Percentiles rank a stretch among this genome's conserved stretches.
Conservation (phyloP, 2,329 filamentous ascomycete genomes). For the Pseudocercospora eumusae region DNA sequence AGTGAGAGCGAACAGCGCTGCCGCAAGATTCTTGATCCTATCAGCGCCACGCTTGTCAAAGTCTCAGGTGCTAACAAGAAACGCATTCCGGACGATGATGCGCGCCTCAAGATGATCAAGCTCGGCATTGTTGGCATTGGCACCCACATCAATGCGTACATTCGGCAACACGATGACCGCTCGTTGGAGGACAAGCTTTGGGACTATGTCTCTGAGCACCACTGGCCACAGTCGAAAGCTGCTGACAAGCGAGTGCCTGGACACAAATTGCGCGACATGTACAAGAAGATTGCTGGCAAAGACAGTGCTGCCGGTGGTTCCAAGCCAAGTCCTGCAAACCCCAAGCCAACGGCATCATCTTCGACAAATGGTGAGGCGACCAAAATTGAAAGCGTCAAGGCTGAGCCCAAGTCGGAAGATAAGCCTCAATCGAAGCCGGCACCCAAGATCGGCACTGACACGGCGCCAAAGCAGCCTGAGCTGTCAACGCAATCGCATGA, state of each 20-base stretch:
- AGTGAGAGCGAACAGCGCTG: slow-evolving; percentile 54
- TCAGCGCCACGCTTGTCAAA: slow-evolving; percentile 60
- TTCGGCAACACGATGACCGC: slow-evolving; percentile 29
- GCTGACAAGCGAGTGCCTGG: slow-evolving; percentile 40
- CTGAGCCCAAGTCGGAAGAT: neutral
- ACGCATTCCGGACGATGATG: slow-evolving; percentile 62
- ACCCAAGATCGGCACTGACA: neutral
- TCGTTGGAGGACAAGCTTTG: slow-evolving; percentile 38
- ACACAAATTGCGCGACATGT: slow-evolving; percentile 42
- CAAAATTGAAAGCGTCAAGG: slow-evolving; percentile 8
- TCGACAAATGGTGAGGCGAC: slow-evolving; percentile 20
- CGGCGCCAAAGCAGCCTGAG: slow-evolving; percentile 1
- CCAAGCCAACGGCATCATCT: slow-evolving; percentile 19
- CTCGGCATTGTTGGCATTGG: slow-evolving; percentile 63
- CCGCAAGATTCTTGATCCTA: slow-evolving; percentile 58
- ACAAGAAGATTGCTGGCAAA: slow-evolving; percentile 41
- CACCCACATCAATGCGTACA: slow-evolving; percentile 59
- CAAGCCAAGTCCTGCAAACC: slow-evolving; percentile 27
- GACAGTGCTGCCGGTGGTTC: slow-evolving; percentile 23
- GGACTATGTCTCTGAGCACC: slow-evolving; percentile 39
- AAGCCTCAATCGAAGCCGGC: neutral
- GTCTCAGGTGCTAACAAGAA: slow-evolving; percentile 64
- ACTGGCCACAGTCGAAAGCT: slow-evolving; percentile 43
- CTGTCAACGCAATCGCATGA: neutral
- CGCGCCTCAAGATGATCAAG: slow-evolving; percentile 63